Evolutionary conservation across 441 rosid species (phyloP).

Genomic region (Corymbia calophylla): DNA sequence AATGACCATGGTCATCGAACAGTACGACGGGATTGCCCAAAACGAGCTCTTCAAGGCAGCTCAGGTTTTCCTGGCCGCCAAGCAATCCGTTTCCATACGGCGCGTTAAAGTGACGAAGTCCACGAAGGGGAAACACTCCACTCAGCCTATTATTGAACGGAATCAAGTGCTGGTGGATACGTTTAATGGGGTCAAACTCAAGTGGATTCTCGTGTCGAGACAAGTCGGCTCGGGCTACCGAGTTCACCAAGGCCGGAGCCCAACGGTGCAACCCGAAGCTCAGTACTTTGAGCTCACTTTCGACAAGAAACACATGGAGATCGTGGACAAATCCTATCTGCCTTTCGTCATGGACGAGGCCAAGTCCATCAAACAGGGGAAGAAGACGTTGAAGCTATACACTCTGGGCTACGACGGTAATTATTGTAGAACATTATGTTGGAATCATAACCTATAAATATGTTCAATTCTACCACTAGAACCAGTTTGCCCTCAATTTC

Average conservation of each 20-base stretch:
- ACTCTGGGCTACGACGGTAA: background rate
- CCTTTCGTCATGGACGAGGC: slow-evolving; percentile 27
- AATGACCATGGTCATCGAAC: slow-evolving; percentile 38
- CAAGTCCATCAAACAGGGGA: slow-evolving; percentile 14
- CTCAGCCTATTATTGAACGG: slow-evolving; percentile 27
- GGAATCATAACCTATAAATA: no score
- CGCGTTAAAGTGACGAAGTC: slow-evolving; percentile 36
- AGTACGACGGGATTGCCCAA: slow-evolving; percentile 16
- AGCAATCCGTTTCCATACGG: slow-evolving; percentile 26
- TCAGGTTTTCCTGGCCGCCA: slow-evolving; percentile 39
- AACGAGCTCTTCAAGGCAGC: slow-evolving; percentile 45
- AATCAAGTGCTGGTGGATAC: slow-evolving; percentile 33
- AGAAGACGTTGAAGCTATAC: slow-evolving; percentile 35
- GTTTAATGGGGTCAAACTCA: slow-evolving; percentile 26
- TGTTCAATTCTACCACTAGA: no score
- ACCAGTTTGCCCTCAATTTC: no score
- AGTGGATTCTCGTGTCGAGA: slow-evolving; percentile 24
- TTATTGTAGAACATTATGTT: no score
- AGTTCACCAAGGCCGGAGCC: background rate
- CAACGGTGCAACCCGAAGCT: background rate
- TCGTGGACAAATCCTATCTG: slow-evolving; percentile 28
- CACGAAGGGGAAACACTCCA: slow-evolving; percentile 27
- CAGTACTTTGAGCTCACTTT: slow-evolving; percentile 39
- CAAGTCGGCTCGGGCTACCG: no score
- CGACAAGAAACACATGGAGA: slow-evolving; percentile 34